A percentile compares a stretch with the other conserved stretches of the same genome.
These are phyloP conservation scores for Blastobotrys mokoenaii DNA, from an alignment of 805 yeast species.

Conservation along the genomic window DNA sequence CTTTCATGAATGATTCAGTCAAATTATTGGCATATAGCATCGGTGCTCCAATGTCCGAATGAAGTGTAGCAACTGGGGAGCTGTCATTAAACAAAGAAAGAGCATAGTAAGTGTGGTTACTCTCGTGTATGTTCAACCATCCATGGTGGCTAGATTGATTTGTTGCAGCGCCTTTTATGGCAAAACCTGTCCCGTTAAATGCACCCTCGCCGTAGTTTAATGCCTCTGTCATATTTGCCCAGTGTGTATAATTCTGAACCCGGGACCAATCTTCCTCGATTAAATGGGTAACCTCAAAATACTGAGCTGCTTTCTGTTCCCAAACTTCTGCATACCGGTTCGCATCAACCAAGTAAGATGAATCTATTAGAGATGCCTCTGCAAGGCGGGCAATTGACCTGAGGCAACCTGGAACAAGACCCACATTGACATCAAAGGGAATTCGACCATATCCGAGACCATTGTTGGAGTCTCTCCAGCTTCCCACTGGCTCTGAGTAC, in stretches of 20 bases:
- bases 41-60: constrained; percentile 6
- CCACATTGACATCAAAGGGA: constrained; percentile 9
- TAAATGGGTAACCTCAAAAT: constrained; percentile 1
- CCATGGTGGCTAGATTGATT: background rate
- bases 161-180: background rate
- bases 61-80: constrained; percentile 3
- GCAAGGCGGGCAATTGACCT: constrained; percentile 9
- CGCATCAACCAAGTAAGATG: constrained; percentile 1
- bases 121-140: constrained; percentile 1
- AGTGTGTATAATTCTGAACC: constrained; percentile 3
- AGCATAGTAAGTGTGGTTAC: constrained; percentile 6
- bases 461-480: constrained; percentile 10
- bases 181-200: constrained; percentile 4
- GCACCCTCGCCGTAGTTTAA: constrained; percentile 7
- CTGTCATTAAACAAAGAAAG: constrained; percentile 7
- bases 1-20: constrained; percentile 6
- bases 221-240: constrained; percentile 2
- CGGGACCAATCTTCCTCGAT: background rate
- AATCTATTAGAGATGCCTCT: constrained; percentile 5
- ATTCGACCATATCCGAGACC: constrained; percentile 8
- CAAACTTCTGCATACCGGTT: constrained; percentile 6
- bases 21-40: constrained; percentile 6
- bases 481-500: constrained; percentile 8
- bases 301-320: constrained; percentile 6
- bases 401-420: constrained; percentile 7